phyloP scores from a whole-genome alignment of 1,284 basidiomycete species.

The Pseudozyma sp. region DNA sequence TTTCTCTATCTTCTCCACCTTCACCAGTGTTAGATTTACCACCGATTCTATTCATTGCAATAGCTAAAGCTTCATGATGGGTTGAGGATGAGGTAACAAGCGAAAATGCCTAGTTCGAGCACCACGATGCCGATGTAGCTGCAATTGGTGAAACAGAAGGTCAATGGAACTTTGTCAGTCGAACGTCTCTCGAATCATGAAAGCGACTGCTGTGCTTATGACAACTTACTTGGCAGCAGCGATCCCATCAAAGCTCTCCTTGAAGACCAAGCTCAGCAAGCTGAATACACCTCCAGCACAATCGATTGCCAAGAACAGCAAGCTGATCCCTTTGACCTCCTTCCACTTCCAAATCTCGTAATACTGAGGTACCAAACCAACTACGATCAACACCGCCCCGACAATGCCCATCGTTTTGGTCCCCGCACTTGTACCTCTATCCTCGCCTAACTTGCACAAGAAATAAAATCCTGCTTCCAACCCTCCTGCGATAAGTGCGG shows the following conservation, averaged over 20 bases:
- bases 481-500: slow-evolving; percentile 73
- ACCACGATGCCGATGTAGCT: slow-evolving; percentile 75
- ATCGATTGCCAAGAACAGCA: slow-evolving; percentile 79
- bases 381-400: slow-evolving; percentile 75
- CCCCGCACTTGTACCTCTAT: slow-evolving; percentile 72
- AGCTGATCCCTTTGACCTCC: slow-evolving; percentile 80
- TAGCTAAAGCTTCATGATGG: too few relatives aligned
- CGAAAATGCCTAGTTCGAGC: slow-evolving; percentile 74
- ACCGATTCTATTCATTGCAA: too few relatives aligned
- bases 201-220: not conserved
- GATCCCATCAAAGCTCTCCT: slow-evolving; percentile 76
- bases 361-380: slow-evolving; percentile 75
- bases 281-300: slow-evolving; percentile 79
- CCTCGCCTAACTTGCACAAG: slow-evolving; percentile 69
- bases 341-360: slow-evolving; percentile 78
- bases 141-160: not conserved
- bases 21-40: too few relatives aligned
- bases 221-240: slow-evolving; percentile 71
- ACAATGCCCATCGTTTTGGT: slow-evolving; percentile 77
- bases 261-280: slow-evolving; percentile 79
- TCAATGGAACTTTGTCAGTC: slow-evolving; percentile 1
- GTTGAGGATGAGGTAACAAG: slow-evolving; percentile 76
- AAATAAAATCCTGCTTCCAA: slow-evolving; percentile 77
- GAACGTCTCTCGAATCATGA: too few relatives aligned
- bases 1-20: slow-evolving; percentile 13